Percentiles rank a stretch among this genome's conserved stretches.
These are phyloP conservation scores for Entophlyctis helioformis DNA, from an alignment of 192 early-diverging fungal genomes.

Conservation along the genomic window DNA sequence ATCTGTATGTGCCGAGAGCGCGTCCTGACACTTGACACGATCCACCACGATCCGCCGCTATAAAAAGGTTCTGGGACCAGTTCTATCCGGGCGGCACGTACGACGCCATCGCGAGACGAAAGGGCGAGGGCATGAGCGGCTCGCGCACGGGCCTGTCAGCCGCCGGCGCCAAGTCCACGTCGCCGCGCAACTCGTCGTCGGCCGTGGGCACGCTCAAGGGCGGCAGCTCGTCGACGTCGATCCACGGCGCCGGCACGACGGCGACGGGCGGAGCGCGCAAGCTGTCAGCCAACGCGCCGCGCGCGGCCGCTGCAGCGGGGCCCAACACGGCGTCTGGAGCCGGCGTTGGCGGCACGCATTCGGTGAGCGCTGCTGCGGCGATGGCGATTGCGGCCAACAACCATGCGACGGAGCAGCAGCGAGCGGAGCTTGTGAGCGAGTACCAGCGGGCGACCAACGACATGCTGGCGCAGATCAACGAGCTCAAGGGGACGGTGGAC, in stretches of 20 bases:
- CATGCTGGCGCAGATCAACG: constrained; percentile 63
- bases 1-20: no score
- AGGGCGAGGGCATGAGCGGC: constrained; percentile 10
- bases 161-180: neutral
- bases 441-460: constrained; percentile 59
- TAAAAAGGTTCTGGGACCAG: constrained; percentile 77
- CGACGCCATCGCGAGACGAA: constrained; percentile 64
- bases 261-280: constrained; percentile 3
- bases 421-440: constrained; percentile 27
- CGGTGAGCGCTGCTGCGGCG: neutral
- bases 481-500: constrained; percentile 76
- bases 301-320: neutral
- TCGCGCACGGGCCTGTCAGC: neutral
- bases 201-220: neutral
- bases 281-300: constrained; percentile 1
- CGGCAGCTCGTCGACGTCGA: neutral
- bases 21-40: no score
- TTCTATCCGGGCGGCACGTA: constrained; percentile 75
- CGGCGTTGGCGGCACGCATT: no score
- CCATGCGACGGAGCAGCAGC: constrained; percentile 3
- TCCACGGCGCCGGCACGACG: neutral
- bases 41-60: no score
- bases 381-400: constrained; percentile 3
- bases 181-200: neutral
- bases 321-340: no score